phyloP scores from a whole-genome alignment of 306 rosid species.

The Sphenostylis stenocarpa region DNA sequence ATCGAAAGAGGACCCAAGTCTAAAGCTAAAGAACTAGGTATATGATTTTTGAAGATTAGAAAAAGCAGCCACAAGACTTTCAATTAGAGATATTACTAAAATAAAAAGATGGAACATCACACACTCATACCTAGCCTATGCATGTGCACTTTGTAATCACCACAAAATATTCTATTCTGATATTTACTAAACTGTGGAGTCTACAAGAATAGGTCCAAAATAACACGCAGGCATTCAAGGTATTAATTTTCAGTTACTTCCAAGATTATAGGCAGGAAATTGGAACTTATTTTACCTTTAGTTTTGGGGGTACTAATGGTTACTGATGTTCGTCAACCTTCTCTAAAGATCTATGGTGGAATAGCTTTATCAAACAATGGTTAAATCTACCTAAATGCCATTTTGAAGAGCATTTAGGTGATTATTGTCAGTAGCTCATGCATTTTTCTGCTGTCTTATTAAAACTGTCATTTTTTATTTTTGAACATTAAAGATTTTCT shows the following conservation, averaged over 20 bases:
- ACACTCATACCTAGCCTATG: no score
- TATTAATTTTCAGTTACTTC: neutral
- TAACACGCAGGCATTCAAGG: neutral
- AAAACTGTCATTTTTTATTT: neutral
- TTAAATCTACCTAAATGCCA: neutral
- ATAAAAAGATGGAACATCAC: neutral
- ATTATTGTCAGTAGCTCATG: neutral
- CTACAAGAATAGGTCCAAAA: no score
- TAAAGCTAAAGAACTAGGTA: neutral
- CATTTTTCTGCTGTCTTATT: neutral
- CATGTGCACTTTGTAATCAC: no score
- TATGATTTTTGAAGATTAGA: neutral
- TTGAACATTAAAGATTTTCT: neutral
- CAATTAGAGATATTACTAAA: slow-evolving; percentile 3
- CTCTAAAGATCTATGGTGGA: neutral
- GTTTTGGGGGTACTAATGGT: neutral
- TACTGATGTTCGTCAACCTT: neutral
- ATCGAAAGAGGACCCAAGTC: neutral
- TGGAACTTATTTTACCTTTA: neutral
- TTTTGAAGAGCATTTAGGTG: neutral
- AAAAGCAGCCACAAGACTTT: neutral
- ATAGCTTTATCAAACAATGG: neutral
- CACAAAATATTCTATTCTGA: no score
- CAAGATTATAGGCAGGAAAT: neutral
- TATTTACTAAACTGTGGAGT: no score